Percentiles rank a stretch among this genome's conserved stretches.
Evolutionary conservation across 257 asterid genomes (phyloP).

Genomic region (Forsythia suspensa): DNA sequence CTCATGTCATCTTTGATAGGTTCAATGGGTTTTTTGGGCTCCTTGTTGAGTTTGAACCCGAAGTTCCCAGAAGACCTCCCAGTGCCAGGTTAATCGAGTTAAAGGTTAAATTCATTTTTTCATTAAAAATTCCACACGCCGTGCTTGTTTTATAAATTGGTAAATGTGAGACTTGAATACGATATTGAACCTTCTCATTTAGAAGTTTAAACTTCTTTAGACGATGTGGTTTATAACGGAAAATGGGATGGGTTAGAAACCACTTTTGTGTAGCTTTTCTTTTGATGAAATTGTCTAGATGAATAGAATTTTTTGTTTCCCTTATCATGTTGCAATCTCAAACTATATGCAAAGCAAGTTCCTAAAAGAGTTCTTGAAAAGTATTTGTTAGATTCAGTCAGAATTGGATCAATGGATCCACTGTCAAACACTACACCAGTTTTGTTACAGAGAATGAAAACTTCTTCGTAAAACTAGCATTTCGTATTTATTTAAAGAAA

Average conservation of each 20-base stretch:
- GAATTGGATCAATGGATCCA: background rate
- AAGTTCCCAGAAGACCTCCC: conserved; percentile 58
- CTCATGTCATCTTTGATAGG: conserved; percentile 72
- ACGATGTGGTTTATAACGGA: background rate
- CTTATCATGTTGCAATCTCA: too few relatives aligned
- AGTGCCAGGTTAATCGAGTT: conserved; percentile 51
- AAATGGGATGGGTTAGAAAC: too few relatives aligned
- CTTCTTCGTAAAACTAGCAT: background rate
- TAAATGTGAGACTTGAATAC: too few relatives aligned
- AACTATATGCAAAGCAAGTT: too few relatives aligned
- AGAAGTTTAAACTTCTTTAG: too few relatives aligned
- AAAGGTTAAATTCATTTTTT: too few relatives aligned
- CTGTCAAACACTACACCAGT: background rate
- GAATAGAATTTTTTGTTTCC: too few relatives aligned
- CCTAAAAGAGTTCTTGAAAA: too few relatives aligned
- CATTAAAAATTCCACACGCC: too few relatives aligned
- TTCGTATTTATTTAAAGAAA: background rate
- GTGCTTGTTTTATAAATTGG: too few relatives aligned
- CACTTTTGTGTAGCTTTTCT: background rate
- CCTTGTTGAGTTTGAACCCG: conserved; percentile 69
- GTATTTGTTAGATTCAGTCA: background rate
- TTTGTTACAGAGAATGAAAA: background rate
- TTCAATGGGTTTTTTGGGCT: conserved; percentile 64
- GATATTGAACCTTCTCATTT: too few relatives aligned
- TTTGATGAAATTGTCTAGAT: too few relatives aligned